These are phyloP conservation scores for Citrus sinensis DNA, from an alignment of 345 rosid species.

Conservation along the genomic window DVS_A1.0 CM039166.1:24671001-24671500, in stretches of 20 bases:
- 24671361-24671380: constrained; percentile 96
- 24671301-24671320: constrained; percentile 98
- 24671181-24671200: constrained; percentile 87
- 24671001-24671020: neutral
- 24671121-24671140: constrained; percentile 91
- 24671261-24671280: neutral
- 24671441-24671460: constrained; percentile 95
- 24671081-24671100: constrained; percentile 84
- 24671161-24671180: constrained; percentile 98
- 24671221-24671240: constrained; percentile 11
- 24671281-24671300: constrained; percentile 34
- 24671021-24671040: neutral
- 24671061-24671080: constrained; percentile 94
- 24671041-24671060: constrained; percentile 38
- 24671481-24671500: constrained; percentile 98
- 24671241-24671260: constrained; percentile 4
- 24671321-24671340: constrained; percentile 98
- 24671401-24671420: constrained; percentile 98
- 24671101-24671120: constrained; percentile 97
- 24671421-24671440: constrained; percentile 94
- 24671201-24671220: constrained; percentile 11
- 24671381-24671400: constrained; percentile 89
- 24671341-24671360: constrained; percentile 95
- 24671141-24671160: constrained; percentile 90
- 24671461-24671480: constrained; percentile 96